Conservation (phyloP, 2,329 filamentous ascomycete genomes). For the Fusarium caatingaense region DNA sequence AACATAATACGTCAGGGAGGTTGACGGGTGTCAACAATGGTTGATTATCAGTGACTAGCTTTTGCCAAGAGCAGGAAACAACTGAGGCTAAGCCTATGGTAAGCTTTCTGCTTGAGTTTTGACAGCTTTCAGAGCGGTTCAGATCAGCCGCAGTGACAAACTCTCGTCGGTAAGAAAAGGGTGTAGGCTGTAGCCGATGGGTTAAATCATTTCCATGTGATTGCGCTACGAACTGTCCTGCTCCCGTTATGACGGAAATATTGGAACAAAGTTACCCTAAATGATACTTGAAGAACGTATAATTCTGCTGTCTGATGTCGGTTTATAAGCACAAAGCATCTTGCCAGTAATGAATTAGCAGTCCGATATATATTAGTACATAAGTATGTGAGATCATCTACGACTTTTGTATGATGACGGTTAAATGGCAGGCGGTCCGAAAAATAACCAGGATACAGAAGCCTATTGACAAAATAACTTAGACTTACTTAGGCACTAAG, state of each 20-base stretch:
- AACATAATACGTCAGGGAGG: constrained; percentile 38
- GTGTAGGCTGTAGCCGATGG: constrained; percentile 1
- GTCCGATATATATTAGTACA: too few species aligned
- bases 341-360: neutral
- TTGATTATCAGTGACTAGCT: constrained; percentile 2
- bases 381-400: neutral
- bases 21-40: constrained; percentile 5
- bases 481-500: too few species aligned
- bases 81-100: neutral
- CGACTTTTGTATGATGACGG: neutral
- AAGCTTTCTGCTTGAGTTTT: constrained; percentile 4
- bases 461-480: too few species aligned
- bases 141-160: neutral
- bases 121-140: neutral
- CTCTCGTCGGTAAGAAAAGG: neutral
- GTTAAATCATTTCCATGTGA: constrained; percentile 36
- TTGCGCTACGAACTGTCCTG: neutral
- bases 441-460: too few species aligned
- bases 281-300: neutral
- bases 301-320: neutral
- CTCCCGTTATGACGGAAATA: neutral
- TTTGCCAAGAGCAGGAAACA: constrained; percentile 17
- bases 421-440: too few species aligned
- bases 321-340: neutral
- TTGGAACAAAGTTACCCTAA: constrained; percentile 1